Evolutionary conservation across 2,329 filamentous ascomycete genomes (phyloP).

Genomic region (Penicillium hordei): DNA sequence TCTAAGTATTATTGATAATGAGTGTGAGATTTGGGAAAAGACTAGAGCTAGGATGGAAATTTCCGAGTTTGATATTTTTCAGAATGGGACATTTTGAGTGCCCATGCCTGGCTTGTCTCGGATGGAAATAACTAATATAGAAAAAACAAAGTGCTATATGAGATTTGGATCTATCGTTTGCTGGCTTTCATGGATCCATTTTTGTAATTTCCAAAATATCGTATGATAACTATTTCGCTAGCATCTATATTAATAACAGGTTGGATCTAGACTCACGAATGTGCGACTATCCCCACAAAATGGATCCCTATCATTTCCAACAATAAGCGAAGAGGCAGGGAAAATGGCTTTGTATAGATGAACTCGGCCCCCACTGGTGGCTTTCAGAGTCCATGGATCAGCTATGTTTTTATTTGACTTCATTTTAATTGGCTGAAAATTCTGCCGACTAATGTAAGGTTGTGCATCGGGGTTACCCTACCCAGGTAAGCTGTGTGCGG

Average conservation of each 20-base stretch:
- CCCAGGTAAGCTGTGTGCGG: neutral
- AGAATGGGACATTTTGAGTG: neutral
- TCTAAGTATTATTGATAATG: neutral
- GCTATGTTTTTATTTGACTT: neutral
- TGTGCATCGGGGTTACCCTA: neutral
- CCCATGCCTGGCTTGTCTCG: neutral
- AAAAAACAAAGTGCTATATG: neutral
- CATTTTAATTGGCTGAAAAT: neutral
- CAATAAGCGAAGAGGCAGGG: neutral
- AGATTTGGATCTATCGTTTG: neutral
- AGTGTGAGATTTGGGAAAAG: neutral
- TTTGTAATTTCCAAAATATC: neutral
- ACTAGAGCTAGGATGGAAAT: neutral
- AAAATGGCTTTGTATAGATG: constrained; percentile 1
- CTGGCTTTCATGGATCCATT: neutral
- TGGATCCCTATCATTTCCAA: neutral
- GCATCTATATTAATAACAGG: neutral
- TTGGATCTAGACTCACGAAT: neutral
- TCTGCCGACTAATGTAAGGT: neutral
- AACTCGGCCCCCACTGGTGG: neutral
- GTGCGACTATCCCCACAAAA: neutral
- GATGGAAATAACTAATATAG: neutral
- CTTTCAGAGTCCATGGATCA: neutral
- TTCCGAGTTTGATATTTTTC: neutral
- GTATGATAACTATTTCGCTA: neutral